Conservation (phyloP, 108 stramenopile species). For the Skeletonema grethae region DNA sequence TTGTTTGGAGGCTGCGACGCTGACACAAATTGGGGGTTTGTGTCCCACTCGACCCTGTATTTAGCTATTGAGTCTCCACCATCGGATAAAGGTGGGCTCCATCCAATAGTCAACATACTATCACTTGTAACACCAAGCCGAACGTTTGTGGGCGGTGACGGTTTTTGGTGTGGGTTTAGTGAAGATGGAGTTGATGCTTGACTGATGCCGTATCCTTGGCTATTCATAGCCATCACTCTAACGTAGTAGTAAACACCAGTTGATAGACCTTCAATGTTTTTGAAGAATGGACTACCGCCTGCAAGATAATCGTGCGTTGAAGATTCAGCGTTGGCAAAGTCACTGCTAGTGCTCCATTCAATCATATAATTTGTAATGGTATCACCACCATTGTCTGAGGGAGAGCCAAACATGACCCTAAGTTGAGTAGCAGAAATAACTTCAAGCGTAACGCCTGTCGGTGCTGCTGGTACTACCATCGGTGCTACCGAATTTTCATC, state of each 20-base stretch:
- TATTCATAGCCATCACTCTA: conserved; percentile 75
- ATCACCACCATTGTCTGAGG: conserved; percentile 82
- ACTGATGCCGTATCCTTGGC: conserved; percentile 70
- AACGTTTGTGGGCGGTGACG: conserved; percentile 68
- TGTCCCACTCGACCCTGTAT: conserved; percentile 89
- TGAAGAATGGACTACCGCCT: conserved; percentile 81
- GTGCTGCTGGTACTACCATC: conserved; percentile 70
- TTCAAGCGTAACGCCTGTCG: conserved; percentile 69
- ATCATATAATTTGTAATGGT: conserved; percentile 72
- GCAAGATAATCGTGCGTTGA: conserved; percentile 55
- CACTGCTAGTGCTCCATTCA: conserved; percentile 64
- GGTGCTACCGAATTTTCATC: conserved; percentile 56
- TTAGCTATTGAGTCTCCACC: conserved; percentile 75
- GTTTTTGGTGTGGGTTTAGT: conserved; percentile 73
- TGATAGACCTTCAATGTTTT: conserved; percentile 61
- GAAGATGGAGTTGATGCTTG: conserved; percentile 69
- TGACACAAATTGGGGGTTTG: conserved; percentile 57
- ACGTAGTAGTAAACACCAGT: conserved; percentile 76
- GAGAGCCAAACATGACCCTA: conserved; percentile 71
- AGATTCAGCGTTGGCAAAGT: conserved; percentile 42
- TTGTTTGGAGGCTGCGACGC: conserved; percentile 58
- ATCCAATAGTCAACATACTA: conserved; percentile 81
- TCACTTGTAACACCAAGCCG: conserved; percentile 68
- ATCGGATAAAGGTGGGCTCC: conserved; percentile 51
- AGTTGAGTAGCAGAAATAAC: conserved; percentile 70